Evolutionary conservation across 2,329 filamentous ascomycete genomes (phyloP), one percentile per base, ranked within the genome.

Genomic region (Penicillium thymicola): DNA sequence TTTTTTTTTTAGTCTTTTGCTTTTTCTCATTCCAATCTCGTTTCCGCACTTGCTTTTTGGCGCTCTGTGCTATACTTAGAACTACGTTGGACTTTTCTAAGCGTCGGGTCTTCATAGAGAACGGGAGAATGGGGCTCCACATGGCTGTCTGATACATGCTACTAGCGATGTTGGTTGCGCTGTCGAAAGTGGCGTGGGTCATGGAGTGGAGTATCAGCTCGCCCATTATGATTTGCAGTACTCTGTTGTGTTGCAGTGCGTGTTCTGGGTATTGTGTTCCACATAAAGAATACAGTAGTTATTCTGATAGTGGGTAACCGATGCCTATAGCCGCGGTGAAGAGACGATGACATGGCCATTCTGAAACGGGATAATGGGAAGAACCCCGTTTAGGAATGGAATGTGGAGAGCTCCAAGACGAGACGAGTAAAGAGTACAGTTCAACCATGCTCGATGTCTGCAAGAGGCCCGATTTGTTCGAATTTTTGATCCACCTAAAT

Each of bases 351-450:
- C 38, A 62, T 54, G 50, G 48, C 37, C 18, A 42, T 46, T 38
- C 34, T 57, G 53, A 54, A 51, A 61, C 42, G 30, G 49, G 34
- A 18, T 46, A 41, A 59, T 48, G 10, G 32, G 50, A 54, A 52
- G 23, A 16, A 25, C 41, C 52, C 52, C 27, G 9, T 11, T 59
- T 59, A 44, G 38, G 14, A 47, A 23, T 47, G 58, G 55, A 59
- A 59, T 60, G 61, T 64, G 57, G 56, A 55, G 51, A 47, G 42
- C 9, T 47, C 13, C 8, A 9, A 37, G 18, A 5, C 21, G 18
- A 38, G 51, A 28, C 37, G 37, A 54, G 52, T 30, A 32, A 16
- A 25, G 47, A 23, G 37, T 23, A 41, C 51, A 36, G 42, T 14
- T 45, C 11, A 5, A 5, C 23, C 32, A 21, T 49, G 41, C 18